Evolutionary conservation across 495 filamentous ascomycete genomes (phyloP).

Genomic region (Bryoglossum gracile): DNA sequence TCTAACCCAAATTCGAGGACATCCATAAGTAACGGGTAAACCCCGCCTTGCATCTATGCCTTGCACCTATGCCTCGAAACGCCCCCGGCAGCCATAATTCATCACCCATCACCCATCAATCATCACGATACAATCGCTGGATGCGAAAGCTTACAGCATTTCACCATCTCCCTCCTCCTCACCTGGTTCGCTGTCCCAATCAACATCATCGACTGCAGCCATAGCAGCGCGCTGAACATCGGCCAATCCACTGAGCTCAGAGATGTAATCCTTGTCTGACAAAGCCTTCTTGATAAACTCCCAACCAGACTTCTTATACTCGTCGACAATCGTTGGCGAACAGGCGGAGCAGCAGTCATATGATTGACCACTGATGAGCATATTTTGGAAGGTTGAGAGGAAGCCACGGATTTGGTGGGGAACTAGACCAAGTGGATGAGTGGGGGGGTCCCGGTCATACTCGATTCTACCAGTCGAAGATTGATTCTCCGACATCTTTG

Average conservation of each 20-base stretch:
- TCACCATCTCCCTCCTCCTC: slow-evolving; percentile 37
- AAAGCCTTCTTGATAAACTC: slow-evolving; percentile 82
- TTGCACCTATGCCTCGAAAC: slow-evolving; percentile 1
- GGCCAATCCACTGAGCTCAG: slow-evolving; percentile 82
- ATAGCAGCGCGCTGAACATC: slow-evolving; percentile 86
- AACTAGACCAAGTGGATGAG: slow-evolving; percentile 77
- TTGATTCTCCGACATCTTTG: slow-evolving; percentile 19
- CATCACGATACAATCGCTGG: not conserved
- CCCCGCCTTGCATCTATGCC: no score
- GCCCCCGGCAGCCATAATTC: not conserved
- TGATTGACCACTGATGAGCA: slow-evolving; percentile 69
- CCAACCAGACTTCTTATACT: slow-evolving; percentile 72
- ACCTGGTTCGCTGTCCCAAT: slow-evolving; percentile 48
- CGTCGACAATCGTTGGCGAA: slow-evolving; percentile 63
- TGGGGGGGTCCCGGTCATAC: slow-evolving; percentile 47
- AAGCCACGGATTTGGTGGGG: slow-evolving; percentile 94
- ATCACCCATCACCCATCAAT: slow-evolving; percentile 1
- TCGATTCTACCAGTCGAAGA: slow-evolving; percentile 23
- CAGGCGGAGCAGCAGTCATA: slow-evolving; percentile 93
- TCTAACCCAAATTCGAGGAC: no score
- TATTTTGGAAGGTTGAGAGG: slow-evolving; percentile 76
- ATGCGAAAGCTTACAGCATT: slow-evolving; percentile 10
- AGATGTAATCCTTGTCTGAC: slow-evolving; percentile 77
- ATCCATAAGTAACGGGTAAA: no score
- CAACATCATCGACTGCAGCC: slow-evolving; percentile 50